Evolutionary conservation across 768 basidiomycete species (phyloP), one percentile per base, ranked within the genome.

Genomic region (Thelephora aurantiotincta): DNA sequence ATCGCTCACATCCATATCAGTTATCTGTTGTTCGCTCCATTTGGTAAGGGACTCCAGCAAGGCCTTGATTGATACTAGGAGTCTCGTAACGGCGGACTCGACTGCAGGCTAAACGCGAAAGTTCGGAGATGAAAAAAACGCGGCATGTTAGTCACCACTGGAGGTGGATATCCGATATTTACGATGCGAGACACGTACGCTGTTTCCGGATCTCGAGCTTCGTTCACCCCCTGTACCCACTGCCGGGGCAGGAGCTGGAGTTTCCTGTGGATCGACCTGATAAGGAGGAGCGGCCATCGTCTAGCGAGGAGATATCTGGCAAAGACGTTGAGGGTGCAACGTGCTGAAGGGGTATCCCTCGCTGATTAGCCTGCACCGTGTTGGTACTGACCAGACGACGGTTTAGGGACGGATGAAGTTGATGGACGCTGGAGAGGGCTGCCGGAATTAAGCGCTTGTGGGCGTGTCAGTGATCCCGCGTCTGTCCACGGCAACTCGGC

Each of bases 21-120:
- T 70, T 56, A 84, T 72, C 56, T 78, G 72, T 51, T 74, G 64
- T 50, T 70, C 70, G 62, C 85, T 87, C 91, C 91, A 96, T 66
- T 75, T 67, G 5, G 86, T 89, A 48, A 96, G 72, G 1, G 85
- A 73, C 60, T 96, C 92, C 34, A 99, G 72, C n/a, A 99, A 77
- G 52, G 87, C 78, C 61, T 97, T 94, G 53, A 97, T 98, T 26
- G 91, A 82, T 2, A 99, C 90, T 20, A 99, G 74, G 11, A 98
- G 75, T 45, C 89, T 76, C 16, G 93, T 96, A 33, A 96, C 92
- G 18, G 87, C 81, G 33, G 88, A 83, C 62, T 96, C 93, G 48
- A 93, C 86, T 2, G 80, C 79, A 49, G 82, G 84, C 79, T 85
- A 49, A 22, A 41, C 7, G 38, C 4, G 14, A 22, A 14, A 9